Percentiles rank a stretch among this genome's conserved stretches.
phyloP scores from a whole-genome alignment of 2,329 filamentous ascomycete species.

The Diaporthe citri region DNA sequence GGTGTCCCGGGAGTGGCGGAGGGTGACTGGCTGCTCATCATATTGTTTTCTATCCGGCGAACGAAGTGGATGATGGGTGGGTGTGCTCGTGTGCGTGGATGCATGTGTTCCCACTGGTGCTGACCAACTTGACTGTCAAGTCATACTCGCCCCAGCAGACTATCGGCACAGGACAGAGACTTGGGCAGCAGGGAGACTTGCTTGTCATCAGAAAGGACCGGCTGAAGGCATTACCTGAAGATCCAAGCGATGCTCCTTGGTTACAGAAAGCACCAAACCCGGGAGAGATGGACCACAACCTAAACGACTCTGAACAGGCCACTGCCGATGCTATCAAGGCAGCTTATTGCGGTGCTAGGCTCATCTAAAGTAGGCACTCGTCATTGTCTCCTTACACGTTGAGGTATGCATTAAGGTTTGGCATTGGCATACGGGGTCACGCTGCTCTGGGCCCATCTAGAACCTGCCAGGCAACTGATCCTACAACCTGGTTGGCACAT shows the following conservation, averaged over 20 bases:
- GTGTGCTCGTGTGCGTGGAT: neutral
- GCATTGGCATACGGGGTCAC: neutral
- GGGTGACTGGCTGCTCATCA: neutral
- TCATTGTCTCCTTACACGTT: neutral
- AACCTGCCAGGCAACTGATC: neutral
- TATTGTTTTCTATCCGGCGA: neutral
- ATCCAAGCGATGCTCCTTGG: neutral
- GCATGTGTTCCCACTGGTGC: constrained; percentile 13
- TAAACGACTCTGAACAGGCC: neutral
- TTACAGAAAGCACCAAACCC: neutral
- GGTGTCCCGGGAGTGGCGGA: constrained; percentile 11
- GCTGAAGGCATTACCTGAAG: neutral
- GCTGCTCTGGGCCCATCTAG: constrained; percentile 10
- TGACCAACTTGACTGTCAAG: neutral
- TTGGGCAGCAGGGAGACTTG: constrained; percentile 13
- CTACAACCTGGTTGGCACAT: neutral
- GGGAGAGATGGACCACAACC: neutral
- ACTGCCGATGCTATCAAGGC: neutral
- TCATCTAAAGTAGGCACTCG: neutral
- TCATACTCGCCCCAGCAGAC: neutral
- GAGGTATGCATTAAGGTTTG: neutral
- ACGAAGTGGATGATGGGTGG: neutral
- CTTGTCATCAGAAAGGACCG: neutral
- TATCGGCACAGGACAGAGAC: neutral
- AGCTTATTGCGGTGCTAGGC: neutral